Base-by-base conservation (phyloP, 2,329 filamentous ascomycete species). In the Aureobasidium lini region DNA sequence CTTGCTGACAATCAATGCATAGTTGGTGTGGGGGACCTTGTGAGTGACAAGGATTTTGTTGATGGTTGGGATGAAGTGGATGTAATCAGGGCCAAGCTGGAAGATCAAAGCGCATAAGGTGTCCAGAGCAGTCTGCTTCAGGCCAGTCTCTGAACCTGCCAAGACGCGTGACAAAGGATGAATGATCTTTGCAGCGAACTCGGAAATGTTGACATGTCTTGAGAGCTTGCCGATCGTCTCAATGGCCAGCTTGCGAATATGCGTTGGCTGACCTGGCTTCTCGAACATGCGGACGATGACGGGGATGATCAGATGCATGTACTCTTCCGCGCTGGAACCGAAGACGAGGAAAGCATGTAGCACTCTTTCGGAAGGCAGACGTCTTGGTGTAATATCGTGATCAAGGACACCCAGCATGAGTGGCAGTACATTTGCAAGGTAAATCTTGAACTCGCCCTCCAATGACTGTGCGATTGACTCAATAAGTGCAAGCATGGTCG, bases 221-320 rank as follows among this genome's bases (percentile, higher is more conserved):
- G 94, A 97, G 16, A 99, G 85, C 70, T 94, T 93, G 23, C 91
- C 93, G 62, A 99, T 86, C 0, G 91, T 95, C 68, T 99, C 95
- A 65, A 99, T 97, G 0, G 93, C 93, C 28, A 86, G 85, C 72
- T 91, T 95, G 57, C 90, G 84, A 49, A 96, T 84, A 61, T 87
- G 87, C 1, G 83, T 78, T 7, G 91, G 90, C 63, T 95, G 89
- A 10, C 88, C 86, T 34, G 88, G 84, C 69, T 90, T 95, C 71
- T 99, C 93, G 68, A 99, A 97, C 50, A 96, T 88, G 46, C 88
- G 86, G 8, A 99, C 92, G 68, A 99, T 91, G 37, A 95, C 90
- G 0, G 94, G 94, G 54, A 99, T 90, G 65, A 99, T 97, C 56
- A 99, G 80, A 71, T 99, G 94, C 94, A 99, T 99, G 72, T 99